These are phyloP conservation scores for Monascus purpureus DNA, from an alignment of 495 filamentous ascomycete genomes.

Conservation along the genomic window DNA sequence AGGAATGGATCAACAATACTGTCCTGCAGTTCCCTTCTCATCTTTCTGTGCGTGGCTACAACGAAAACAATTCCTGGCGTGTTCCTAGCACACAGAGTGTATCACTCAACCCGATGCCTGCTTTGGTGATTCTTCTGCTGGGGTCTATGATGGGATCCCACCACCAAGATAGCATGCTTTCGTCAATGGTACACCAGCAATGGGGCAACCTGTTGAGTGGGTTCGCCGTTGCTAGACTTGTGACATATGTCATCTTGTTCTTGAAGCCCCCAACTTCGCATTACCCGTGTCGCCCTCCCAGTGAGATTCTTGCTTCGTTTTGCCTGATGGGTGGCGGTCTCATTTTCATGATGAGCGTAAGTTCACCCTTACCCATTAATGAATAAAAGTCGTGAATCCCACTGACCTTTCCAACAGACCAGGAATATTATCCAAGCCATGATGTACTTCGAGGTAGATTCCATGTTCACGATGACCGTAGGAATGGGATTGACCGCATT, in stretches of 20 bases:
- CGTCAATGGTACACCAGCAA: slow-evolving; percentile 86
- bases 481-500: slow-evolving; percentile 72
- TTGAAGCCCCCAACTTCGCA: slow-evolving; percentile 71
- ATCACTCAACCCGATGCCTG: slow-evolving; percentile 83
- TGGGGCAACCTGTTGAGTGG: slow-evolving; percentile 84
- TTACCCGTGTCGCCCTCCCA: slow-evolving; percentile 80
- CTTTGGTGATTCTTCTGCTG: slow-evolving; percentile 68
- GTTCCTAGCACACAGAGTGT: slow-evolving; percentile 55
- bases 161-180: slow-evolving; percentile 70
- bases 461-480: slow-evolving; percentile 91
- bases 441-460: slow-evolving; percentile 54
- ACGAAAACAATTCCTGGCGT: slow-evolving; percentile 37
- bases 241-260: slow-evolving; percentile 72
- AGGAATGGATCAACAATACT: slow-evolving; percentile 55
- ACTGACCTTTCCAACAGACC: slow-evolving; percentile 25
- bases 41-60: slow-evolving; percentile 18
- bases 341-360: slow-evolving; percentile 86
- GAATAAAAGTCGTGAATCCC: neutral
- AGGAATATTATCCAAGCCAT: slow-evolving; percentile 64
- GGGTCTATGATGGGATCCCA: slow-evolving; percentile 94
- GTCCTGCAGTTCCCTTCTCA: slow-evolving; percentile 26
- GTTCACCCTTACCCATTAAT: slow-evolving; percentile 11
- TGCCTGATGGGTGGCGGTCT: slow-evolving; percentile 77
- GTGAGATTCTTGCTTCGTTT: slow-evolving; percentile 74
- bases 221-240: slow-evolving; percentile 59